Conservation (phyloP, 768 basidiomycete species). For the Pulveroboletus ravenelii region DNA sequence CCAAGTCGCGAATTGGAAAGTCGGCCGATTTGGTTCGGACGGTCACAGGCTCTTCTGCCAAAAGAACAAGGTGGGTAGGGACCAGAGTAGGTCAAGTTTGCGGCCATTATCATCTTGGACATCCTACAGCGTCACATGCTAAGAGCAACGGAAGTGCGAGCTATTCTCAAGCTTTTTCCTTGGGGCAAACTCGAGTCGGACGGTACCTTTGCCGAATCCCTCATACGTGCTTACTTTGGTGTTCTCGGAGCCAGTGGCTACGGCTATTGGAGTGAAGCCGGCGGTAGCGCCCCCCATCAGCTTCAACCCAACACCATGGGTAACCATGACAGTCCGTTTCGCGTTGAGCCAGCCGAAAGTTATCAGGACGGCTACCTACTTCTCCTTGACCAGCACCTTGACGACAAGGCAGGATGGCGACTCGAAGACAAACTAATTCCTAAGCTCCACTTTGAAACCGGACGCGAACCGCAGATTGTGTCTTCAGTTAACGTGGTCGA, state of each 20-base stretch:
- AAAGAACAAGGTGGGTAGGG: constrained; percentile 30
- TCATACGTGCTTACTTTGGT: constrained; percentile 33
- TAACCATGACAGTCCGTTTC: background rate
- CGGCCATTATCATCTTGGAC: background rate
- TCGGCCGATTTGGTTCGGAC: constrained; percentile 23
- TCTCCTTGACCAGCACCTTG: constrained; percentile 28
- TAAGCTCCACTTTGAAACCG: constrained; percentile 26
- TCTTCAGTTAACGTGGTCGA: constrained; percentile 29
- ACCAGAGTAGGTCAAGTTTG: background rate
- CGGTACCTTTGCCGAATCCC: constrained; percentile 33
- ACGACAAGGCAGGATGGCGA: constrained; percentile 35
- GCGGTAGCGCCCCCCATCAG: constrained; percentile 33
- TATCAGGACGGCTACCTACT: constrained; percentile 34
- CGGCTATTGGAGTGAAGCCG: constrained; percentile 40
- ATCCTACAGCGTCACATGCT: constrained; percentile 34
- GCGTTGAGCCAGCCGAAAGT: constrained; percentile 9
- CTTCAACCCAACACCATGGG: constrained; percentile 13
- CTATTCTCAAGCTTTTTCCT: constrained; percentile 35
- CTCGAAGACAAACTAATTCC: constrained; percentile 34
- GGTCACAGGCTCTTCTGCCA: constrained; percentile 33
- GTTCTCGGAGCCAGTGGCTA: constrained; percentile 37
- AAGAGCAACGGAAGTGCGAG: constrained; percentile 30
- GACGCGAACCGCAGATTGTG: constrained; percentile 24
- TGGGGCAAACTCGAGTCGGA: constrained; percentile 42
- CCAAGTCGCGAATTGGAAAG: constrained; percentile 35